Evolutionary conservation across 2,329 filamentous ascomycete species (phyloP), one percentile per base, ranked within the genome.

Genomic region (Clarireedia homoeocarpa): DNA sequence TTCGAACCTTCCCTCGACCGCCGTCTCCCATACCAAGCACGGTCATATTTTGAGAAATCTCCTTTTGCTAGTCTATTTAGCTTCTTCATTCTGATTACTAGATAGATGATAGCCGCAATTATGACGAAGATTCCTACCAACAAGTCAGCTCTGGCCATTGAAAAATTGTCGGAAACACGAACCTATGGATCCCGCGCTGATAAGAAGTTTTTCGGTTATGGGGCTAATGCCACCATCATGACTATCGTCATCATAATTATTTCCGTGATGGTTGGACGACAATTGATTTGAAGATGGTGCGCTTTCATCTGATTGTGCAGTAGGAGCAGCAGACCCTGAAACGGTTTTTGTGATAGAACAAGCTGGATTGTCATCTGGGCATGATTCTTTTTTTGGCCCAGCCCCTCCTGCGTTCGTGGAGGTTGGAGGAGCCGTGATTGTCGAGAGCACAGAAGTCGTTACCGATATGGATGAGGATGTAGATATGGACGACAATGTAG

Each of bases 151-250:
- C 20, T 4, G 9, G 23, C 42, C 9, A 30, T 15, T 2, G 30
- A 12, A 46, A 46, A 23, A 3, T 14, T 42, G 12, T 15, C 6
- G 30, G 20, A 26, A 44, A 3, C 23, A 55, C 53, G 51, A 50
- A 68, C 67, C 66, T 45, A 69, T 66, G 39, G 64, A 57, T 47
- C 64, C 67, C 38, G 55, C 55, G 38, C 63, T 62, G 52, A 70
- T 65, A 36, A 69, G 45, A 30, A 67, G 53, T 34, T 65, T 60
- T 55, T 69, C 60, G 4, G 62, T 61, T 34, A 57, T 48, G 6
- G 62, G 61, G 34, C 62, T 63, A 14, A 69, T 20, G 23, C 51
- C 50, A 30, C 44, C 39, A 36, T 61, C 39, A 6, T 39, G n/a
- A 5, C 46, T 17, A n/a, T 59, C 53, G 10, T 46, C 48, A 26